Percentiles rank a stretch among this genome's conserved stretches.
phyloP scores from a whole-genome alignment of 1,139 yeast species.

The Blastobotrys persicus region DNA sequence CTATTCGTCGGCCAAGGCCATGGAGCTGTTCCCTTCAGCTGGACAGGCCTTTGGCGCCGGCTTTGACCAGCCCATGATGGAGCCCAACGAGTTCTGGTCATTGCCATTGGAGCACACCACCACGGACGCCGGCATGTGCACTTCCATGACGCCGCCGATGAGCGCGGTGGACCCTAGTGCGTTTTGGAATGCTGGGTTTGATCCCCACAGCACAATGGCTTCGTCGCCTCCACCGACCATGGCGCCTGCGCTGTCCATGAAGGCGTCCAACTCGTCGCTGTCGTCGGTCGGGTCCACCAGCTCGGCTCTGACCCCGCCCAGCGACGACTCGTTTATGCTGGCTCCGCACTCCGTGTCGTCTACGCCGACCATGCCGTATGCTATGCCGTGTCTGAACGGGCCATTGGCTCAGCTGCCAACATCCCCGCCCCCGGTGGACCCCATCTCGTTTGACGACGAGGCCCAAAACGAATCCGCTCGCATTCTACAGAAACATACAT shows the following conservation, averaged over 20 bases:
- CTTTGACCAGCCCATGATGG: not conserved
- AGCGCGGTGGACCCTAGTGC: constrained; percentile 6
- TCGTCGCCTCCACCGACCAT: not conserved
- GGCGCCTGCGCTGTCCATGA: not conserved
- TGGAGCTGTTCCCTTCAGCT: constrained; percentile 1
- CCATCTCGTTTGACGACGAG: constrained; percentile 14
- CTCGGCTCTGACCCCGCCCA: constrained; percentile 9
- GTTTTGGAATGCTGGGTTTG: constrained; percentile 6
- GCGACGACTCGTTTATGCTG: constrained; percentile 7
- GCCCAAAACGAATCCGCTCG: constrained; percentile 15
- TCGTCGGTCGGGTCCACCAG: constrained; percentile 5
- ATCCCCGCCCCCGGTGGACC: constrained; percentile 14
- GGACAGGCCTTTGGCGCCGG: not conserved
- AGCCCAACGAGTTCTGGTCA: constrained; percentile 7
- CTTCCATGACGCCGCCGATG: not conserved
- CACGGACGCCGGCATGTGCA: not conserved
- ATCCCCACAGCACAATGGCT: not conserved
- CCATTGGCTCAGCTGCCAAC: constrained; percentile 12
- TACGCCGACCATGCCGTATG: not conserved
- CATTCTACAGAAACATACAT: constrained; percentile 18
- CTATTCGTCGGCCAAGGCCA: constrained; percentile 1
- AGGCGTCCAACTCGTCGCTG: constrained; percentile 5
- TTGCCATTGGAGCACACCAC: constrained; percentile 3
- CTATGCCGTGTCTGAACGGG: constrained; percentile 1
- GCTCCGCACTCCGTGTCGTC: not conserved